Conservation (phyloP, 805 yeast genomes). For the Saturnispora saitoi region DNA sequence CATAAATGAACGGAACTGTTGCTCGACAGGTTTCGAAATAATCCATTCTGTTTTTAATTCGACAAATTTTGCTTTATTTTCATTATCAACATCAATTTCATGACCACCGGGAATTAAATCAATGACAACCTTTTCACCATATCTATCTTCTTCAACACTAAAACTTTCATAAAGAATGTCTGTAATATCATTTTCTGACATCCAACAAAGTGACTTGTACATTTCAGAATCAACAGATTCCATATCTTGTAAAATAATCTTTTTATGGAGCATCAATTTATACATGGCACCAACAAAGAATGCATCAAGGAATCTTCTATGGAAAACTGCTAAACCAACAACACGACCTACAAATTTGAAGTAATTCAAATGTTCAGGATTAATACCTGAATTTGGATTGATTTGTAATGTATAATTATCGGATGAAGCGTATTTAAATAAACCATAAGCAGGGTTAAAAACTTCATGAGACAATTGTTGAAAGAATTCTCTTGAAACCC, state of each 20-base stretch:
- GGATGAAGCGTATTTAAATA: slow-evolving; percentile 95
- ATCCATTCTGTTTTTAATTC: slow-evolving; percentile 95
- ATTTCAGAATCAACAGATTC: slow-evolving; percentile 98
- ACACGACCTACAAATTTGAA: slow-evolving; percentile 98
- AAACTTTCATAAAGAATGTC: slow-evolving; percentile 82
- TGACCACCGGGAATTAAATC: slow-evolving; percentile 87
- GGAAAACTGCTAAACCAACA: slow-evolving; percentile 97
- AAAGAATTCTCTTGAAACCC: slow-evolving; percentile 97
- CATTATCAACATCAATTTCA: slow-evolving; percentile 87
- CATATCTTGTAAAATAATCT: slow-evolving; percentile 93
- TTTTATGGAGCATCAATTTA: slow-evolving; percentile 93
- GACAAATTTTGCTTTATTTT: slow-evolving; percentile 89
- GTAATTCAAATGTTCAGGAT: slow-evolving; percentile 96
- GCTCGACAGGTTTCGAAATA: slow-evolving; percentile 85
- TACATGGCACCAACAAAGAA: slow-evolving; percentile 97
- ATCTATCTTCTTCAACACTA: slow-evolving; percentile 79
- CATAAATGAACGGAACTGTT: slow-evolving; percentile 92
- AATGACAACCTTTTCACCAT: slow-evolving; percentile 83
- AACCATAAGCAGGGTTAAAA: slow-evolving; percentile 97
- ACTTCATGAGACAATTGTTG: slow-evolving; percentile 93
- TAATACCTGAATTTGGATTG: slow-evolving; percentile 93
- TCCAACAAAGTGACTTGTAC: slow-evolving; percentile 92
- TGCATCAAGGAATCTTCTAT: slow-evolving; percentile 93
- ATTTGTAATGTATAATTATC: slow-evolving; percentile 97
- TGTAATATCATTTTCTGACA: slow-evolving; percentile 87